phyloP scores from a whole-genome alignment of 768 basidiomycete genomes.

The Podaxis sp. region DNA sequence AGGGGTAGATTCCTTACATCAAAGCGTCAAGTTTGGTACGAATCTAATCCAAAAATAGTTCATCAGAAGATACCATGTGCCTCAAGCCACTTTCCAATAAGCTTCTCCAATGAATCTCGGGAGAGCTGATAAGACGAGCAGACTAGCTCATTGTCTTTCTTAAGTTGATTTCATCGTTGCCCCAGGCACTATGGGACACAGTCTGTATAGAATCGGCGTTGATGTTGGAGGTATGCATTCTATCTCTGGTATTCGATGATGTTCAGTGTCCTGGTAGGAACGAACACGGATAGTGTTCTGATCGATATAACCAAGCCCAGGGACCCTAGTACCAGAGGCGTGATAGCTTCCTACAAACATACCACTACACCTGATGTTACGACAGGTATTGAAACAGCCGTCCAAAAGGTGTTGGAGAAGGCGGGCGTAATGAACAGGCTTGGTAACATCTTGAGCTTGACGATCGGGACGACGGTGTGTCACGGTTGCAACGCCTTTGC shows the following conservation, averaged over 20 bases:
- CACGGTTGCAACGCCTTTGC: conserved; percentile 1
- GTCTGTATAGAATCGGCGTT: conserved; percentile 30
- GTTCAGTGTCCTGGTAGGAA: conserved; percentile 23
- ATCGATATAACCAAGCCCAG: conserved; percentile 28
- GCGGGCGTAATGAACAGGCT: conserved; percentile 31
- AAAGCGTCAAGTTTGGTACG: background rate
- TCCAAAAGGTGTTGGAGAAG: conserved; percentile 43
- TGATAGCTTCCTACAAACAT: conserved; percentile 44
- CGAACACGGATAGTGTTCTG: conserved; percentile 35
- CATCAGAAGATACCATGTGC: conserved; percentile 1
- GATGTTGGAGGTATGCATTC: conserved; percentile 30
- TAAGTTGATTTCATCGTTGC: conserved; percentile 4
- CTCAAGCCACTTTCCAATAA: background rate
- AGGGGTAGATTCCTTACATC: background rate
- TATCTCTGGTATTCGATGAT: background rate
- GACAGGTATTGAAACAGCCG: conserved; percentile 53
- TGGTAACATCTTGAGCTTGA: conserved; percentile 44
- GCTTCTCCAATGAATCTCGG: background rate
- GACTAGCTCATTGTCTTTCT: background rate
- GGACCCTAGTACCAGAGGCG: conserved; percentile 30
- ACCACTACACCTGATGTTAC: conserved; percentile 60
- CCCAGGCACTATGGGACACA: background rate
- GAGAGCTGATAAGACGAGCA: background rate
- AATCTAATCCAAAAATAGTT: background rate
- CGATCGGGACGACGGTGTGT: conserved; percentile 60